phyloP scores from a whole-genome alignment of 148 eudicot genomes.

The Polygonum maritimum region DNA sequence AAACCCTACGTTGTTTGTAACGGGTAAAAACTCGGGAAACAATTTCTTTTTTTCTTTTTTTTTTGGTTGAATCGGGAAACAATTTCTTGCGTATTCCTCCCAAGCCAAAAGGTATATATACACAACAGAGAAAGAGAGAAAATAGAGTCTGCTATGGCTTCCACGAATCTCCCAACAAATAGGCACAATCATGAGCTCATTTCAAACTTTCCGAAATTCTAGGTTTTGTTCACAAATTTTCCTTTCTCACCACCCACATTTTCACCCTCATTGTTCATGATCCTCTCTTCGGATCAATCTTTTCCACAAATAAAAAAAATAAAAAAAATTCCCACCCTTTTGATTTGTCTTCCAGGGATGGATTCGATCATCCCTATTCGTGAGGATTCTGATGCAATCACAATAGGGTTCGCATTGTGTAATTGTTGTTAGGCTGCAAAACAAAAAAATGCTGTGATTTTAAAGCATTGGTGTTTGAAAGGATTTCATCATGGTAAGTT shows the following conservation, averaged over 20 bases:
- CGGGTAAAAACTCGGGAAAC: too few species aligned
- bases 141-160: slow-evolving; percentile 19
- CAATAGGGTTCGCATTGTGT: not conserved
- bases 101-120: not conserved
- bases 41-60: too few species aligned
- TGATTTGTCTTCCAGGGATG: not conserved
- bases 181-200: slow-evolving; percentile 8
- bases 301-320: too few species aligned
- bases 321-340: not conserved
- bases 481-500: slow-evolving; percentile 5
- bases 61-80: too few species aligned
- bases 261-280: not conserved
- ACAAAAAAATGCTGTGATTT: not conserved
- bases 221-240: not conserved
- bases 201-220: slow-evolving; percentile 24
- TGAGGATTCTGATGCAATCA: not conserved
- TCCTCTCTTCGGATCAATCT: not conserved
- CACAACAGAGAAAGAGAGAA: slow-evolving; percentile 10
- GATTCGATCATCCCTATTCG: not conserved
- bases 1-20: too few species aligned
- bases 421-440: not conserved
- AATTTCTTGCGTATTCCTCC: not conserved
- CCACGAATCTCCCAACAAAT: slow-evolving; percentile 24
- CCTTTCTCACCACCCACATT: not conserved
- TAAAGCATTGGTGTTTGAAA: not conserved